Percentiles rank a stretch among this genome's conserved stretches.
Evolutionary conservation across 768 basidiomycete genomes (phyloP).

Genomic region (Termitomyces sp.): DNA sequence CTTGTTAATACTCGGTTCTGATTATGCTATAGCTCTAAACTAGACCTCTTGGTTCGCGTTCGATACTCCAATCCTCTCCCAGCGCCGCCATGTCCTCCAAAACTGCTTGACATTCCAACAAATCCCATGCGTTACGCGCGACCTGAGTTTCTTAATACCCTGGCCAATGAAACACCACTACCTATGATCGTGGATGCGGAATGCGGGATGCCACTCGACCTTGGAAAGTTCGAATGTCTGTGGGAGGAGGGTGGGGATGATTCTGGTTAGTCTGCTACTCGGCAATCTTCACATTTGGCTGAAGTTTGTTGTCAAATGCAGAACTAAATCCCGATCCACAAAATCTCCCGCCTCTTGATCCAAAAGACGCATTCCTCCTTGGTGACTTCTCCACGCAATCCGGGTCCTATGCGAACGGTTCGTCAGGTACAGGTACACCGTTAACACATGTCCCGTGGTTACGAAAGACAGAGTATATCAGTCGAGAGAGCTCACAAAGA

Average conservation of each 20-base stretch:
- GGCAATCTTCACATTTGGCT: background rate
- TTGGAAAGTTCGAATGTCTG: constrained; percentile 76
- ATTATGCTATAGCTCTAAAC: constrained; percentile 44
- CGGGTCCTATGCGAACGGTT: constrained; percentile 41
- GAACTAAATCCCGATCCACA: constrained; percentile 64
- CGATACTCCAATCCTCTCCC: constrained; percentile 94
- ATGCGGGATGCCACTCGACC: constrained; percentile 92
- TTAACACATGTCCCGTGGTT: constrained; percentile 83
- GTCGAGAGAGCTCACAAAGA: constrained; percentile 48
- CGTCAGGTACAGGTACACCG: constrained; percentile 41
- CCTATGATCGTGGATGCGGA: constrained; percentile 98
- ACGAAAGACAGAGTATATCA: constrained; percentile 88
- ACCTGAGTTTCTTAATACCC: constrained; percentile 77
- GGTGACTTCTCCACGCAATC: constrained; percentile 55
- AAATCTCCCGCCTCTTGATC: constrained; percentile 61
- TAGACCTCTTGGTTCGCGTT: constrained; percentile 90
- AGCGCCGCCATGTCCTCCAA: constrained; percentile 95
- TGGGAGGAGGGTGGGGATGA: constrained; percentile 81
- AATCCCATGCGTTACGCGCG: constrained; percentile 83
- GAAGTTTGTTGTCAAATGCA: background rate
- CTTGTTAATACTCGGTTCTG: background rate
- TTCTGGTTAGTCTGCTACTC: constrained; percentile 40
- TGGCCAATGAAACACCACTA: constrained; percentile 77
- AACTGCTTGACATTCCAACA: constrained; percentile 89
- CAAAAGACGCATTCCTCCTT: constrained; percentile 73